Conservation (phyloP, 805 yeast species). For the Cyberlindnera mycetangii region DNA sequence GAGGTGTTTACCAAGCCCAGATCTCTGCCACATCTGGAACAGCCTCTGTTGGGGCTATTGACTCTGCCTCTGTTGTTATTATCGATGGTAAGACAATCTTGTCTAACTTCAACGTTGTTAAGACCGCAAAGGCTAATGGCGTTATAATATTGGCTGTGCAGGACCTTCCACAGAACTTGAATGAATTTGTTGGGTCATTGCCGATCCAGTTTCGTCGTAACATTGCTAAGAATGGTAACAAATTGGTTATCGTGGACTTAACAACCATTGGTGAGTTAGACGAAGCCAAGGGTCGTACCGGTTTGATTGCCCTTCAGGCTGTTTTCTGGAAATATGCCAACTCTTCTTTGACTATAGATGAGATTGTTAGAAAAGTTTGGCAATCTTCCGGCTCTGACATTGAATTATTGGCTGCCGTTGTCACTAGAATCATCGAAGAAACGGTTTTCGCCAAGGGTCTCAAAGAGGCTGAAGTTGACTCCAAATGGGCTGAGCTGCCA, state of each 20-base stretch:
- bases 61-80: conserved; percentile 59
- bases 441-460: conserved; percentile 42
- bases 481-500: conserved; percentile 28
- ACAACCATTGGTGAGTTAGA: conserved; percentile 62
- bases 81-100: conserved; percentile 61
- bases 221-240: conserved; percentile 49
- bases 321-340: conserved; percentile 74
- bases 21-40: conserved; percentile 18
- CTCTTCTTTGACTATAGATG: conserved; percentile 55
- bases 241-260: conserved; percentile 58
- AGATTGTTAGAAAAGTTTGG: conserved; percentile 71
- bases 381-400: conserved; percentile 81
- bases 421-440: conserved; percentile 62
- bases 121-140: conserved; percentile 56
- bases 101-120: conserved; percentile 56
- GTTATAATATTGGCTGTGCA: conserved; percentile 44
- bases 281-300: conserved; percentile 73
- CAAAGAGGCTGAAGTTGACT: conserved; percentile 33
- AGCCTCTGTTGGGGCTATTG: conserved; percentile 36
- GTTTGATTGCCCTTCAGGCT: conserved; percentile 70
- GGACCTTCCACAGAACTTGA: conserved; percentile 36
- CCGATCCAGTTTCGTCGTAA: conserved; percentile 51
- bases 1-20: conserved; percentile 76
- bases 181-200: conserved; percentile 49
- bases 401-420: conserved; percentile 71